Conservation (phyloP, 805 yeast genomes). For the Sugiyamaella boreocaroliniensis region DNA sequence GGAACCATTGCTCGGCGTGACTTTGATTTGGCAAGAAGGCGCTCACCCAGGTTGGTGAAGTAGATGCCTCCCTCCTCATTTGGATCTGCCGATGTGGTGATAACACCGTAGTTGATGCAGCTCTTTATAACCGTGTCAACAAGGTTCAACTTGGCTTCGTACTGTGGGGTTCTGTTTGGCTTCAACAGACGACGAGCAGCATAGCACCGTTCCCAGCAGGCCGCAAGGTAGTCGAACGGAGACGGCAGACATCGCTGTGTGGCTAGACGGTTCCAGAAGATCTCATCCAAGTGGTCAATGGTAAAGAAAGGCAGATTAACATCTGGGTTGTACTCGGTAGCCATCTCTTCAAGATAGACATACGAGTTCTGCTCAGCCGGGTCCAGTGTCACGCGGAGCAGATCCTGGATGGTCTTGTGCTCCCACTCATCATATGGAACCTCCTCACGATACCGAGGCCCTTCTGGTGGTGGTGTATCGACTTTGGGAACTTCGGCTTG, state of each 20-base stretch:
- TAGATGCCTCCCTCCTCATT: conserved; percentile 8
- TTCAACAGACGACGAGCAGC: conserved; percentile 36
- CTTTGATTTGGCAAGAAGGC: conserved; percentile 10
- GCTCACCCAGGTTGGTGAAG: conserved; percentile 10
- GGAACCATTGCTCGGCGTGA: conserved; percentile 17
- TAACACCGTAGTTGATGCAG: conserved; percentile 41
- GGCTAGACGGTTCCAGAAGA: conserved; percentile 18
- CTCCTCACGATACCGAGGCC: neutral
- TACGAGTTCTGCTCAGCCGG: neutral
- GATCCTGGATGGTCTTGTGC: conserved; percentile 11
- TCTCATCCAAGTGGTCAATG: conserved; percentile 14
- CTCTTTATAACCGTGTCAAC: conserved; percentile 39
- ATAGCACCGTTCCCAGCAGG: conserved; percentile 39
- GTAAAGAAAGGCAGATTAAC: conserved; percentile 8
- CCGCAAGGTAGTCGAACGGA: conserved; percentile 44
- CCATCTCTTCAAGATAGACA: conserved; percentile 10
- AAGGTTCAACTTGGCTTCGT: conserved; percentile 33
- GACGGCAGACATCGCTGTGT: conserved; percentile 13
- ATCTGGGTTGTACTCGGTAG: conserved; percentile 12
- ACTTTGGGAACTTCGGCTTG: neutral
- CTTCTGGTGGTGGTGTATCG: neutral
- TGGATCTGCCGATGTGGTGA: conserved; percentile 22
- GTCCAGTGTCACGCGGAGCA: conserved; percentile 14
- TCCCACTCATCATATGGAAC: conserved; percentile 16
- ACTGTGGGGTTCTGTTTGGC: conserved; percentile 33